Base-by-base conservation (phyloP, 768 basidiomycete species). In the Tricholoma saponaceum region DNA sequence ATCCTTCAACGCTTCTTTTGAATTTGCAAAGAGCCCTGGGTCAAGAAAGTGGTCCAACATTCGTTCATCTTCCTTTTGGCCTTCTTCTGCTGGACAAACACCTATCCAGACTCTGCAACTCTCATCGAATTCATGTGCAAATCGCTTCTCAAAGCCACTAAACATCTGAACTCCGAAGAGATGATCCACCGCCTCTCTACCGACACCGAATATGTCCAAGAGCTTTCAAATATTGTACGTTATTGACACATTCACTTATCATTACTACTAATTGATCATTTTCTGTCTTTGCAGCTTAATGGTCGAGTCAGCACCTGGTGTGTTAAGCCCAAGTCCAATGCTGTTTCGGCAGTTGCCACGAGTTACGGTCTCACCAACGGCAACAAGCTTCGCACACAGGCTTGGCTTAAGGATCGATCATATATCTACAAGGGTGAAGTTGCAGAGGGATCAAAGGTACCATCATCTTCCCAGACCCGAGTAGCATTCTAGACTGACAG, bases 391-490 rank as follows among this genome's bases (percentile, higher is more conserved):
- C 43, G 46, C n/a, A 56, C 46, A 2, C 8, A 32, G 10, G 30
- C 55, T 16, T 56, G 46, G 55, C 43, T 56, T 18, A 32, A 23
- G 33, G 43, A 47, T 18, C 13, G 7, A 22, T 23, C 28, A 16
- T 56, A 56, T 25, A 56, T 56, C 9, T 56, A 56, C 43, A 16
- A 16, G 4, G 55, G 55, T n/a, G 28, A 56, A 46, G 55, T 56
- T 33, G 55, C 26, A 13, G 43, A 56, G 13, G 23, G 12, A n/a
- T 14, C 22, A 25, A 54, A 30, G 22, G 23, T 54, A 20, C 18
- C 16, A 6, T 20, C 44, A 44, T 44, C 22, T 49, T 23, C n/a
- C 26, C 13, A 16, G 22, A 33, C 51, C 28, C 32, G 14, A 46
- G 23, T 20, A 30, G 13, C 51, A 30, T 18, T 28, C 30, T 28